Conservation (phyloP, 306 rosid species). For the Pterocarpus santalinus region DNA sequence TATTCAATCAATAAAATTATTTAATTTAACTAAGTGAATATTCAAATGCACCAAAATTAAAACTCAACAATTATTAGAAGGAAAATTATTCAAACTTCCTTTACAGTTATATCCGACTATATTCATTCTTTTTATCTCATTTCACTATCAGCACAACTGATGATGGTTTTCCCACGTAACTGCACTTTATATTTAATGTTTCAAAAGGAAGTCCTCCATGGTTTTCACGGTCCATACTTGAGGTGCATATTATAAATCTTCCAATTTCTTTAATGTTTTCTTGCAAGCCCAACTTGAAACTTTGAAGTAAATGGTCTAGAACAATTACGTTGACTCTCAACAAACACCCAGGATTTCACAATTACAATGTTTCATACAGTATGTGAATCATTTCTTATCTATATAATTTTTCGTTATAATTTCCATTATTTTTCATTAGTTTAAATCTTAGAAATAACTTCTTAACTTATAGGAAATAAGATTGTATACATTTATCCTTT, state of each 20-base stretch:
- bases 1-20: too few species aligned
- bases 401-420: too few species aligned
- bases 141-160: not conserved
- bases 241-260: not conserved
- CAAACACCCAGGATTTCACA: too few species aligned
- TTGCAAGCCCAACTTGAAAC: not conserved
- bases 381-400: too few species aligned
- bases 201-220: not conserved
- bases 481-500: too few species aligned
- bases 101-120: not conserved
- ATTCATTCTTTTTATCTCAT: conserved; percentile 20
- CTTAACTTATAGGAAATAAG: too few species aligned
- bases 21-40: too few species aligned
- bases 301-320: not conserved
- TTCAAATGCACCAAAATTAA: too few species aligned
- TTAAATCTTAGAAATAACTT: too few species aligned
- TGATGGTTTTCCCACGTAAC: conserved; percentile 3
- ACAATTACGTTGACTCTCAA: too few species aligned
- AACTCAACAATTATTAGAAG: conserved; percentile 14
- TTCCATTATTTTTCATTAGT: too few species aligned
- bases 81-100: not conserved
- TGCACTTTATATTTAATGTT: not conserved
- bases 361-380: too few species aligned
- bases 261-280: not conserved
- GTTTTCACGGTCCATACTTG: not conserved